Base-by-base conservation (phyloP, 1,139 yeast species). In the Geotrichum candidum region DNA sequence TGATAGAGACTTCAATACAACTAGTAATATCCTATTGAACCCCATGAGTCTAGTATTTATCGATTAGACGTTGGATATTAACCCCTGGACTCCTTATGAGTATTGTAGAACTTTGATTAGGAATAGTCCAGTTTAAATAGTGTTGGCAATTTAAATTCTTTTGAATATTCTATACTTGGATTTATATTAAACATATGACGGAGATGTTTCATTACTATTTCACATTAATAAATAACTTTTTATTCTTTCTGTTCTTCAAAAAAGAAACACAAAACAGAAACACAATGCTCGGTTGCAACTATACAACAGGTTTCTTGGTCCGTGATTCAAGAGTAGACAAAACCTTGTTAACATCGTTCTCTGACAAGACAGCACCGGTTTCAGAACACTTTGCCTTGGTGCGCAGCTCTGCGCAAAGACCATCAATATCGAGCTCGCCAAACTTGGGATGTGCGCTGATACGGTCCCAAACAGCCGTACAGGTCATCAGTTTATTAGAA, bases 381-480 rank as follows among this genome's bases (percentile, higher is more conserved):
- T 92, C 97, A 4, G 96, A 87, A 77, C 99, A 94, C 75, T 90
- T 91, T 15, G 98, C 98, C 81, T 91, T 92, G 54, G 85, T 77
- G 76, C 92, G 88, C 73, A 94, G 81, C 75, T 94, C 98, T 51
- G 78, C 74, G 80, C 99, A 94, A 71, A 94, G 82, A 1, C 96
- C 95, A 73, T 92, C 98, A 67, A 94, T 91, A 74, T 94, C 98
- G 62, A 94, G 80, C 65, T 92, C 97, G 6, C 96, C 86, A 74
- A 92, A 94, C 73, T 88, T 85, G 46, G 98, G 98, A 79, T 94
- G 97, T 18, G 96, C 78, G 2, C 97, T 88, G 50, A 94, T 88
- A 70, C 98, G 83, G 73, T 92, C 98, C 99, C 99, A 94, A 29
- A 92, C 88, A 69, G 92, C 97, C 0, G 96, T 85, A 74, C 99